Evolutionary conservation across 2,329 filamentous ascomycete genomes (phyloP).

Genomic region (Pseudogymnoascus pannorum): DNA sequence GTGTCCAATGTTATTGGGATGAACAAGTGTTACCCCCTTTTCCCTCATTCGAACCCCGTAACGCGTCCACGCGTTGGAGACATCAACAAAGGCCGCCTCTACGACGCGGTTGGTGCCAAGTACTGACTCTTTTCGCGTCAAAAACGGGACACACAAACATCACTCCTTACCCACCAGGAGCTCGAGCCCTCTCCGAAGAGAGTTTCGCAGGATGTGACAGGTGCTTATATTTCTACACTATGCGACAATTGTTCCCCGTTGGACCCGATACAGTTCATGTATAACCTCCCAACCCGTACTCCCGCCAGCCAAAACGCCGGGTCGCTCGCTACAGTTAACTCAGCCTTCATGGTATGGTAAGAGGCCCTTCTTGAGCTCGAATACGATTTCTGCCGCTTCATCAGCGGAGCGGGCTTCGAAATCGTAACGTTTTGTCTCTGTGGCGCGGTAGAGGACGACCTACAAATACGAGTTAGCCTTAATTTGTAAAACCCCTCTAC

Average conservation of each 20-base stretch:
- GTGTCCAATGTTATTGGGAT: constrained; percentile 7
- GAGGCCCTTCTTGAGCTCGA: constrained; percentile 69
- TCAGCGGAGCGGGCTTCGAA: constrained; percentile 68
- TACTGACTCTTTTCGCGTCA: constrained; percentile 5
- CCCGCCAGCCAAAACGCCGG: background rate
- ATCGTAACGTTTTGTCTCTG: constrained; percentile 75
- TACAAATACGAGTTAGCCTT: constrained; percentile 24
- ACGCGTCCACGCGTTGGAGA: background rate
- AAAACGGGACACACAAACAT: background rate
- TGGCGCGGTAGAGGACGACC: constrained; percentile 66
- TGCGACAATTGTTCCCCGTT: background rate
- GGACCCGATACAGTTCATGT: background rate
- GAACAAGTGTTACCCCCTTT: constrained; percentile 7
- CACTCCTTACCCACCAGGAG: background rate
- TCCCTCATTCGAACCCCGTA: background rate
- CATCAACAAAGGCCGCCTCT: background rate
- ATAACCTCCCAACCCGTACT: background rate
- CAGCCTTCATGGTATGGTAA: constrained; percentile 44
- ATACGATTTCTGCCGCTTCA: constrained; percentile 72
- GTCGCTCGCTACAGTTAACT: constrained; percentile 7
- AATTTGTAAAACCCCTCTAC: background rate
- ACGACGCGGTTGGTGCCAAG: background rate
- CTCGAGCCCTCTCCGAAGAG: background rate
- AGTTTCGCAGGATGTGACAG: constrained; percentile 1
- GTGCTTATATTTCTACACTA: constrained; percentile 8